Conservation (phyloP, 1,284 basidiomycete species). For the Porodaedalea pini region DNA sequence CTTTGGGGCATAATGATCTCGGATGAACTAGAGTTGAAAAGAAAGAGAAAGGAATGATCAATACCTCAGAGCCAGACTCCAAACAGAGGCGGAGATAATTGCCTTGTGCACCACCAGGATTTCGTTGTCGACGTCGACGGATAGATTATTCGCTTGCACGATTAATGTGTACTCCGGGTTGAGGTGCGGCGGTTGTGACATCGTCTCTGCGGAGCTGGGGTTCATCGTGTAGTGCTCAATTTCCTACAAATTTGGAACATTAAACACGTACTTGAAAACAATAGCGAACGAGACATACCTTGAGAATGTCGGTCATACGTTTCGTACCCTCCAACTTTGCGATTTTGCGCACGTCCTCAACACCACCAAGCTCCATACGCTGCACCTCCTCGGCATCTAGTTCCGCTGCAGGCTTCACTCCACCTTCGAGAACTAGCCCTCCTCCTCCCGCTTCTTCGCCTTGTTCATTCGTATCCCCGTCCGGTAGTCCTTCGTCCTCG, state of each 20-base stretch:
- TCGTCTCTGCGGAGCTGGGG: conserved; percentile 74
- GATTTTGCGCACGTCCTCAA: conserved; percentile 83
- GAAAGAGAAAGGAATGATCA: conserved; percentile 24
- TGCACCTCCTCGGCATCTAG: conserved; percentile 91
- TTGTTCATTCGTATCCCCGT: conserved; percentile 38
- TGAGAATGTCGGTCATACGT: conserved; percentile 81
- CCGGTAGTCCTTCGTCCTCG: conserved; percentile 40
- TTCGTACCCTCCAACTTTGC: conserved; percentile 87
- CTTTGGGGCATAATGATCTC: conserved; percentile 94
- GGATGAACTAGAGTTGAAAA: conserved; percentile 71
- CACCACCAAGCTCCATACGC: conserved; percentile 79
- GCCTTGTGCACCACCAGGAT: conserved; percentile 96
- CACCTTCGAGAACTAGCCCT: conserved; percentile 82
- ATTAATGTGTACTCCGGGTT: conserved; percentile 97
- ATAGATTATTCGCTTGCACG: conserved; percentile 96
- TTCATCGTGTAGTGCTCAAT: conserved; percentile 82
- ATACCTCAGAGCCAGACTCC: conserved; percentile 44
- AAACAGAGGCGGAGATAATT: conserved; percentile 23
- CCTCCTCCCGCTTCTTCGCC: conserved; percentile 34
- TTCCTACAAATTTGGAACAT: conserved; percentile 50
- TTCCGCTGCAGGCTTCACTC: conserved; percentile 89
- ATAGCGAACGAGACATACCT: conserved; percentile 43
- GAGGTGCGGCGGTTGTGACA: conserved; percentile 77
- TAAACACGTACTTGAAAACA: not conserved
- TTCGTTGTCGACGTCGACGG: conserved; percentile 98